Conservation (phyloP, 2,329 filamentous ascomycete genomes). For the Dendrostoma leiphaemia region DNA sequence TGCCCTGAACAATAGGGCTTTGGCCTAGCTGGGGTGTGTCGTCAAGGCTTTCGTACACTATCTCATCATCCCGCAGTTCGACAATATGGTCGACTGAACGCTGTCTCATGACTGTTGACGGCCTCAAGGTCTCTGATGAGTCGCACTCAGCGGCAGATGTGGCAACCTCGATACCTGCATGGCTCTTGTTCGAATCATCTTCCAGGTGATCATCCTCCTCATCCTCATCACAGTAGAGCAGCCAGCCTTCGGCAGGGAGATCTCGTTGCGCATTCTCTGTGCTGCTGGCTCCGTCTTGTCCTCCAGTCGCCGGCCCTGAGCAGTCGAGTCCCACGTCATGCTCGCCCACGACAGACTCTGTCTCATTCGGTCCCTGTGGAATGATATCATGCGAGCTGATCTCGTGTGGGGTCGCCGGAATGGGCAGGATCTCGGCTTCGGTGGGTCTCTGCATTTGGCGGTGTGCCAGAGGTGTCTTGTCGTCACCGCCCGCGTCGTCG, state of each 20-base stretch:
- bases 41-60: not conserved
- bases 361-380: too few species aligned
- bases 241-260: slow-evolving; percentile 1
- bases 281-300: not conserved
- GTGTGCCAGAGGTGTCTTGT: slow-evolving; percentile 3
- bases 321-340: not conserved
- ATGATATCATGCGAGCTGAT: not conserved
- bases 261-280: not conserved
- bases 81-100: not conserved
- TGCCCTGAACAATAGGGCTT: not conserved
- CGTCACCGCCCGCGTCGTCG: not conserved
- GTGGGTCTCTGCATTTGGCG: not conserved
- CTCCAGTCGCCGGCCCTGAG: not conserved
- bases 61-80: not conserved
- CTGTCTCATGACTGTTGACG: not conserved
- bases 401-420: not conserved
- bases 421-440: not conserved
- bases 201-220: not conserved
- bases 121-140: not conserved
- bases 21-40: not conserved
- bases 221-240: slow-evolving; percentile 1
- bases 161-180: not conserved
- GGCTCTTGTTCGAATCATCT: not conserved
- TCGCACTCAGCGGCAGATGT: not conserved
- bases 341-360: not conserved